These are phyloP conservation scores for Pseudohyphozyma bogoriensis DNA, from an alignment of 768 basidiomycete genomes.

Conservation along the genomic window DNA sequence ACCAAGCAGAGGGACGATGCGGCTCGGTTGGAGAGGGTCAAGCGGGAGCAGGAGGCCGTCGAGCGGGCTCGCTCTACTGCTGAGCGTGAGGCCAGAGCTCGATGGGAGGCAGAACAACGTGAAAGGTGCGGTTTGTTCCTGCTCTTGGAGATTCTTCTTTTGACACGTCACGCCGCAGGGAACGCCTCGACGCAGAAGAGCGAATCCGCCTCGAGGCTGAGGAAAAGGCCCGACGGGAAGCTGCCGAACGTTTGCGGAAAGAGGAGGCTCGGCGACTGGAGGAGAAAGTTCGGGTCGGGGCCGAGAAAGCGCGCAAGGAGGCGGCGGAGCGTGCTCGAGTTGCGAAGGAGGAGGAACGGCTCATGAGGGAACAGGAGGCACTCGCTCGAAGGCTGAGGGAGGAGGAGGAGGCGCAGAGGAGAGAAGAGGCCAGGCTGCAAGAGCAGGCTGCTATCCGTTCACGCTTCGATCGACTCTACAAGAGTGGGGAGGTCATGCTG, in stretches of 20 bases:
- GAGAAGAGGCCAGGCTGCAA: neutral
- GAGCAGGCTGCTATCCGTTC: neutral
- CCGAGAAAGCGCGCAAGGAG: neutral
- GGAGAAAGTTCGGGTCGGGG: neutral
- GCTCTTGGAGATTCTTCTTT: no score
- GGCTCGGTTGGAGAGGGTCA: conserved; percentile 8
- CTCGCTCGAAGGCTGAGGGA: conserved; percentile 9
- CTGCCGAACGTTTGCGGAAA: neutral
- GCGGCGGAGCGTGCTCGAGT: conserved; percentile 6
- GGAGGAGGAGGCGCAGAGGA: conserved; percentile 2
- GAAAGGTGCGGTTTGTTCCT: no score
- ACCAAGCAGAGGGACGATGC: conserved; percentile 31
- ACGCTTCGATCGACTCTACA: neutral
- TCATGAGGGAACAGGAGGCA: conserved; percentile 12
- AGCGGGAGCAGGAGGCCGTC: conserved; percentile 19
- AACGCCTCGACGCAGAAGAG: neutral
- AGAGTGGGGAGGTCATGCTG: conserved; percentile 16
- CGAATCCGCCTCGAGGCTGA: neutral
- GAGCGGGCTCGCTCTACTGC: conserved; percentile 23
- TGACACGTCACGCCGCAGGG: no score
- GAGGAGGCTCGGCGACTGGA: neutral
- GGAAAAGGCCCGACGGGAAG: neutral
- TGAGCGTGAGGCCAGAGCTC: conserved; percentile 3
- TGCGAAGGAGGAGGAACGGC: conserved; percentile 20
- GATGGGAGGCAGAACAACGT: conserved; percentile 15